Evolutionary conservation across 306 rosid genomes (phyloP), one percentile per base, ranked within the genome.

Genomic region (Quercus glauca): DNA sequence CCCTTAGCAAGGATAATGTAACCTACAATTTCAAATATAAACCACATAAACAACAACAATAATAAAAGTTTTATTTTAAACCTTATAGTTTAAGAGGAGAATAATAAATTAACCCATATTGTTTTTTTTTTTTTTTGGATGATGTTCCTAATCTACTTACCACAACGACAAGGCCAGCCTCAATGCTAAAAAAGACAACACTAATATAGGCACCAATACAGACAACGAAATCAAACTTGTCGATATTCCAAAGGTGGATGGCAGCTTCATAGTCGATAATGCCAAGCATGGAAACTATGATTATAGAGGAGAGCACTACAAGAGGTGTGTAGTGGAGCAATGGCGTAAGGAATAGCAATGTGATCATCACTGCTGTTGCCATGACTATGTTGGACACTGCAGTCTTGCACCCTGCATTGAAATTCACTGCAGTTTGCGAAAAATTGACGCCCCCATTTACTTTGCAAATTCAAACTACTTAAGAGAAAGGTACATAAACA

Each of bases 381-480:
- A 95, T 95, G 8, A 95, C 87, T n/a, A 95, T 86, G 86, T 95
- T 95, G 1, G 99, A 92, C 75, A 82, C 88, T 13, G 99, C 97
- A 1, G 98, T 92, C 81, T 90, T 91, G 91, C 99, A 95, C 53
- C 99, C 98, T 15, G 99, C 96, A 63, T 95, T 95, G 55, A 84
- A 95, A 86, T 95, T 95, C 89, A 95, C 99, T 0, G 99, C 99
- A 4, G 97, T 89, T 72, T 94, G 91, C 6, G 99, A 95, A 85
- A 95, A 95, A 53, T 29, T 55, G 94, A 90, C 59, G 89, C 1
- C 94, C 23, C 97, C 98, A 80, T 93, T 21, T 91, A 88, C 87
- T 93, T 93, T 80, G 92, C 97, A 78, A 93, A 93, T 81, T 79
- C 94, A 69, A 85, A 90, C 85, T 93, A 93, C 74, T 85, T 93